Evolutionary conservation across 2,329 filamentous ascomycete species (phyloP), one percentile per base, ranked within the genome.

Genomic region (Pestalotiopsis sp.): DNA sequence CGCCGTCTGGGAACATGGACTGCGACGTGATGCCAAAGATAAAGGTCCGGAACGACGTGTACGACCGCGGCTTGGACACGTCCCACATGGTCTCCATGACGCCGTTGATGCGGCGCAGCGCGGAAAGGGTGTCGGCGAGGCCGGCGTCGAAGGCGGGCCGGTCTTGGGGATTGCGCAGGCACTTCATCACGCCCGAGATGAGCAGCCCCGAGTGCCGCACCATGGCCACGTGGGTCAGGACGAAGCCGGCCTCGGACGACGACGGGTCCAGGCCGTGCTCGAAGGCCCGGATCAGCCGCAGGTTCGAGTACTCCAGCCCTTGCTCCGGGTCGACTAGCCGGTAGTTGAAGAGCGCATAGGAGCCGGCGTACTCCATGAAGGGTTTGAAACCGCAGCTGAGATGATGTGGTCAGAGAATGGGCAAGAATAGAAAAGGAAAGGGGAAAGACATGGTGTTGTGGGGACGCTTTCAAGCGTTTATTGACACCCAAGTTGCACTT

Each of bases 221-320:
- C 95, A 98, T 98, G 81, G 97, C 94, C 65, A 98, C 91, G 80
- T 98, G 95, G 4, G 96, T 95, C 13, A 98, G 88, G n/a, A 98
- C 94, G 78, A 98, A 98, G 64, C 95, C 95, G 0, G 95, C 95
- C 80, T 98, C 95, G 7, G 94, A 97, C 3, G 94, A 97, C 39
- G 87, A 87, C 0, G 93, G 93, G 78, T 98, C 93, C 9, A 97
- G 89, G 14, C 95, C 95, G 75, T 92, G 89, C 82, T 98, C 95
- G 75, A 98, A 98, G 27, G 94, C 95, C 45, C 95, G 93, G 77
- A 98, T 91, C 39, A 98, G 89, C 12, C 94, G 92, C 27, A 98
- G 85, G 83, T 92, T 92, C 74, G 85, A 83, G 76, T 91, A 91
- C 49, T 86, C 84, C 65, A 91, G 84, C 12, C 89, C 89, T 25